Base-by-base conservation (phyloP, 345 rosid species). In the Dovyalis caffra region DNA sequence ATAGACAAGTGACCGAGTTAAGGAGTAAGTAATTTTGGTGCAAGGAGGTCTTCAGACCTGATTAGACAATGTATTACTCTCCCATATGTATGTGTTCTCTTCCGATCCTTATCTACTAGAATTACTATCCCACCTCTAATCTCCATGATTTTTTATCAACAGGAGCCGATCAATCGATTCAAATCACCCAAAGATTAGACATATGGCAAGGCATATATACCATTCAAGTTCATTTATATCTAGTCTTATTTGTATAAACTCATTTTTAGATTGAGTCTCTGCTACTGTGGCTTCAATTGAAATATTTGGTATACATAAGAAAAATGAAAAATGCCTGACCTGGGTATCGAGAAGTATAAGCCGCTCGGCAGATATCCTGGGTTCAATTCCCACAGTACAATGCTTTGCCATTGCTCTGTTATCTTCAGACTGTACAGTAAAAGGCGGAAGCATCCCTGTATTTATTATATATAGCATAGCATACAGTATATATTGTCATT, bases 391-490 rank as follows among this genome's bases (percentile, higher is more conserved):
- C 2, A 80, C 66, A 28, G 90, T 90, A 73, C 90, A 90, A 76
- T 92, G 97, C 83, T 83, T 90, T 34, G 91, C 91, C 84, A 79
- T 79, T 58, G 88, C 87, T 82, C 83, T 85, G 26, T 83, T 86
- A 45, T 90, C 97, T 74, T 92, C 95, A 2, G 93, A 82, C 49
- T 88, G 93, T 38, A 83, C 40, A 2, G 84, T 62, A 74, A 92
- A 90, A 49, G 93, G 95, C n/a, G 92, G 93, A 14, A 88, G 82
- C 97, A 88, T 90, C 58, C 93, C 97, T 90, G 83, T 34, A 81
- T 73, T 69, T 25, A 40, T 40, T 12, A 40, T 3, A 43, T 43
- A 40, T 40, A n/a, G n/a, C n/a, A 12, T 66, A 81, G 31, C 66
- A 78, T 5, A 64, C 51, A 43, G 47, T 0, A 43, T 15, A 16